These are phyloP conservation scores for Sugiyamaella japonica DNA, from an alignment of 1,139 yeast genomes.

Conservation along the genomic window DNA sequence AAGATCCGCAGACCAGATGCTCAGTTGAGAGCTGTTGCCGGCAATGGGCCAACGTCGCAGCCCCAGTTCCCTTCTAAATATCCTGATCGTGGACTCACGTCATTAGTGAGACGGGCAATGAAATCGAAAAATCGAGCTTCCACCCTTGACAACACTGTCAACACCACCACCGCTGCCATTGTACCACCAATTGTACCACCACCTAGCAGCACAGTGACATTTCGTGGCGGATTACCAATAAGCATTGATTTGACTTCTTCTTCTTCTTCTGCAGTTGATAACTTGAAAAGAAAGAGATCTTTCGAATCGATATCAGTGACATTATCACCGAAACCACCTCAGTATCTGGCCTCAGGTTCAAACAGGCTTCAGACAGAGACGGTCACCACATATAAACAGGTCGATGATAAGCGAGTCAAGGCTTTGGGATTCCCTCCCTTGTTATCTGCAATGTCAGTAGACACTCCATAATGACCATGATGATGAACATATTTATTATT, in stretches of 20 bases:
- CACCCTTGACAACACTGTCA: too few species aligned
- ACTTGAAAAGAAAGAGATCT: slow-evolving; percentile 6
- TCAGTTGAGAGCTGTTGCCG: not conserved
- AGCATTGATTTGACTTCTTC: not conserved
- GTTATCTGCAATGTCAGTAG: slow-evolving; percentile 27
- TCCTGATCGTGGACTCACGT: slow-evolving; percentile 22
- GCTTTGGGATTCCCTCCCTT: slow-evolving; percentile 39
- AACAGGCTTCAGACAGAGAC: not conserved
- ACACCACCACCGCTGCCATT: too few species aligned
- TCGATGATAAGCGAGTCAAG: slow-evolving; percentile 29
- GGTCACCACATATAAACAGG: slow-evolving; percentile 8
- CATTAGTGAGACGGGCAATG: slow-evolving; percentile 16
- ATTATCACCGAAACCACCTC: slow-evolving; percentile 27
- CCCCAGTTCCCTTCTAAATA: slow-evolving; percentile 20
- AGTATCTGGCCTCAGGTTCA: slow-evolving; percentile 25
- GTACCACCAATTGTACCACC: not conserved
- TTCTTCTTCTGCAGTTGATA: not conserved
- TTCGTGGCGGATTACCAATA: not conserved
- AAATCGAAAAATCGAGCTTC: not conserved
- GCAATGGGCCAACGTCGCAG: not conserved
- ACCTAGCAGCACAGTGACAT: not conserved
- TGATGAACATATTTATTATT: slow-evolving; percentile 16
- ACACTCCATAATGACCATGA: slow-evolving; percentile 15
- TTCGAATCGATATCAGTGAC: not conserved
- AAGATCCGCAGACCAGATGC: slow-evolving; percentile 15